Evolutionary conservation across 2,329 filamentous ascomycete genomes (phyloP).

Genomic region (Helicocarpus griseus): DNA sequence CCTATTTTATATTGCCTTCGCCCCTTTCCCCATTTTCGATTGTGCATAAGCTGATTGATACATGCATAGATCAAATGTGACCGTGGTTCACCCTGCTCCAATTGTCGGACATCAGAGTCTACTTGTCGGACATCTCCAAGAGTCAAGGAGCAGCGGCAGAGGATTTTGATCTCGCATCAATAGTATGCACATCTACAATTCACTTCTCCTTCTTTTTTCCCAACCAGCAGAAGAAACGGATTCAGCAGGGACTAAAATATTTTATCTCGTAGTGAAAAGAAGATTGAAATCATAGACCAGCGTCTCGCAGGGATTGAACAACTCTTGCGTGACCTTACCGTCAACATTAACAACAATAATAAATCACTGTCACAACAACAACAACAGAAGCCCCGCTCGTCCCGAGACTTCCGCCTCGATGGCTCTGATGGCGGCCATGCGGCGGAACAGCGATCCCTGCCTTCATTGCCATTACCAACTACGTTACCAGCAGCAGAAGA

Average conservation of each 20-base stretch:
- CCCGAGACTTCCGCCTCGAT: too few species aligned
- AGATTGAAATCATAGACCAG: constrained; percentile 44
- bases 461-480: constrained; percentile 1
- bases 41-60: background rate
- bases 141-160: constrained; percentile 13
- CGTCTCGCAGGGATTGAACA: constrained; percentile 41
- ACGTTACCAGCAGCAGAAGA: background rate
- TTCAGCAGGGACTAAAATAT: background rate
- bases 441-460: background rate
- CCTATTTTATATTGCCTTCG: background rate
- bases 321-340: constrained; percentile 28
- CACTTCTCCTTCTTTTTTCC: background rate
- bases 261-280: constrained; percentile 35
- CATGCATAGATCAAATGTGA: constrained; percentile 14
- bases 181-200: constrained; percentile 10
- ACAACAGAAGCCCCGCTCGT: background rate
- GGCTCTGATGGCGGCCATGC: background rate
- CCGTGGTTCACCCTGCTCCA: constrained; percentile 12
- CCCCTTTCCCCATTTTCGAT: background rate
- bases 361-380: background rate
- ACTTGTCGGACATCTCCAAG: constrained; percentile 12
- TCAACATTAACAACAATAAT: constrained; percentile 15
- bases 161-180: constrained; percentile 14
- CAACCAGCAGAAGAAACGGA: background rate
- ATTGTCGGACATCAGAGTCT: constrained; percentile 10